Evolutionary conservation across 176 grass and related monocot species (phyloP), one percentile per base, ranked within the genome.

Genomic region (Elaeis guineensis): DNA sequence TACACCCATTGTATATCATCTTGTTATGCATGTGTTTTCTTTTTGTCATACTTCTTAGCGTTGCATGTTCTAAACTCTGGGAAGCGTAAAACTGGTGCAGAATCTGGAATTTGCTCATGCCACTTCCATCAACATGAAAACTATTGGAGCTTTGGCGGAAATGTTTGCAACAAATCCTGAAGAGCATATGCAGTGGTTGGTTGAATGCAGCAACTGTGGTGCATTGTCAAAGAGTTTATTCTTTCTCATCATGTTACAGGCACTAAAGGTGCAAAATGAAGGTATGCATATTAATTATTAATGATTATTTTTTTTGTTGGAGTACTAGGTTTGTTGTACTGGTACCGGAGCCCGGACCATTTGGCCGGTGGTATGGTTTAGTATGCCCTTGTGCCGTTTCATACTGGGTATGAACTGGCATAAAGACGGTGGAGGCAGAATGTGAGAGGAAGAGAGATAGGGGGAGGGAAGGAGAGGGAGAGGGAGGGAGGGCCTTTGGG

Each of bases 91-190:
- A 25, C 30, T 55, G 17, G 44, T 78, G 65, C 78, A 96, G 92
- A 88, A 74, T 52, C 54, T 84, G 69, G 74, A 71, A 79, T 58
- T 50, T 63, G 73, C 82, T 25, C 66, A 61, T 71, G 74, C 82
- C 24, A 57, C 72, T 79, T 78, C 75, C 26, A 85, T 90, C 50
- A 96, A 96, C 72, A 77, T 64, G 63, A 90, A 77, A 74, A 96
- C 78, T 49, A 85, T 96, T 61, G 79, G 67, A 80, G 71, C 75
- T 67, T 77, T 96, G 61, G 78, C 92, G 72, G 71, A 74, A 62
- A 82, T 50, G 67, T 88, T 96, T 22, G 4, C 75, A 28, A 58
- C 75, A 51, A 65, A 80, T 66, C 87, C 83, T 58, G 69, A 80
- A 60, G 85, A 78, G 63, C 44, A 96, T 61, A 32, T 88, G 35